phyloP scores from a whole-genome alignment of 2,329 filamentous ascomycete species.

The Cladosporium cucumerinum region DNA sequence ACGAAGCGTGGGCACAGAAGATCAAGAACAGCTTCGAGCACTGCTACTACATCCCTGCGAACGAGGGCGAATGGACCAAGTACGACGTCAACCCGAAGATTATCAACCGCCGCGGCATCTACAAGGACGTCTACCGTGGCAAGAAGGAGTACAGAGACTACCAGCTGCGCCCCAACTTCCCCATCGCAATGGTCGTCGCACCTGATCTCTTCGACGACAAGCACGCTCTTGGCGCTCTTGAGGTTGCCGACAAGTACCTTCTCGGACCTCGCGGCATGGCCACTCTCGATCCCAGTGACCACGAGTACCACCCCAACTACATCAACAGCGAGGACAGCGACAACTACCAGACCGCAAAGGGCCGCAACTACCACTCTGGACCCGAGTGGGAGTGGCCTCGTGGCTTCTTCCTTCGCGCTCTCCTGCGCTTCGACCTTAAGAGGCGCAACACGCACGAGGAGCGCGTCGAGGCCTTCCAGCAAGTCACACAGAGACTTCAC shows the following conservation, averaged over 20 bases:
- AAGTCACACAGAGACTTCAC: slow-evolving; percentile 77
- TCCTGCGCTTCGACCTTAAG: slow-evolving; percentile 84
- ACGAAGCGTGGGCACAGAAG: slow-evolving; percentile 72
- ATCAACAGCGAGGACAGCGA: slow-evolving; percentile 89
- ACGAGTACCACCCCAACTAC: slow-evolving; percentile 94
- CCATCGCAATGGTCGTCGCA: slow-evolving; percentile 92
- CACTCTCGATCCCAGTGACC: slow-evolving; percentile 84
- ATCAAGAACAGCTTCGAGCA: slow-evolving; percentile 86
- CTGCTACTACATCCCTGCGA: slow-evolving; percentile 79
- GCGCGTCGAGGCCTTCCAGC: slow-evolving; percentile 85
- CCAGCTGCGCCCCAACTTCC: slow-evolving; percentile 89
- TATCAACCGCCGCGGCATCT: slow-evolving; percentile 89
- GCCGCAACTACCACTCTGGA: slow-evolving; percentile 95
- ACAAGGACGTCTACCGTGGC: slow-evolving; percentile 93
- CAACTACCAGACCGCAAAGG: slow-evolving; percentile 89
- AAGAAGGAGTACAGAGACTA: slow-evolving; percentile 98
- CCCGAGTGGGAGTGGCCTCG: slow-evolving; percentile 98
- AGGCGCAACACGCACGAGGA: slow-evolving; percentile 65
- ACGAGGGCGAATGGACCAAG: slow-evolving; percentile 64
- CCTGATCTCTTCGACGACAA: slow-evolving; percentile 77
- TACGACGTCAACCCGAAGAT: slow-evolving; percentile 78
- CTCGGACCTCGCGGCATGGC: slow-evolving; percentile 92
- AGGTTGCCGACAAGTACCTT: slow-evolving; percentile 73
- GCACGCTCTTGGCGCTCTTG: slow-evolving; percentile 76
- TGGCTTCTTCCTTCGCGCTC: slow-evolving; percentile 87